Percentiles rank a stretch among this genome's conserved stretches.
Evolutionary conservation across 257 asterid genomes (phyloP).

Genomic region (Verbena officinalis): DNA sequence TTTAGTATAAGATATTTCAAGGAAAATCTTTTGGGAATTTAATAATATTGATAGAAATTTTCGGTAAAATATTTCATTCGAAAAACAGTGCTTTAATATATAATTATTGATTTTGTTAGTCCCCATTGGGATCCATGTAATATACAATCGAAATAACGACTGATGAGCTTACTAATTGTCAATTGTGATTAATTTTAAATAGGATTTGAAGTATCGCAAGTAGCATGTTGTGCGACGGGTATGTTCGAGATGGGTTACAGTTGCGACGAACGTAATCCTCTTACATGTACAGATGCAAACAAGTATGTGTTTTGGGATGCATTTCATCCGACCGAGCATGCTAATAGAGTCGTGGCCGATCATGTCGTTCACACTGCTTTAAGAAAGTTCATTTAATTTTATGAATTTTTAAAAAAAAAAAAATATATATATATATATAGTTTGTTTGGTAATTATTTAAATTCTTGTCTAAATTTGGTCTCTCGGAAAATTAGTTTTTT

Average conservation of each 20-base stretch:
- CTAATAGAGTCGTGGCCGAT: constrained; percentile 54
- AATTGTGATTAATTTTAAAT: constrained; percentile 12
- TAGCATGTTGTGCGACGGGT: constrained; percentile 90
- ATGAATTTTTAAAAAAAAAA: background rate
- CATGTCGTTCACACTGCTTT: constrained; percentile 50
- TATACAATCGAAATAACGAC: background rate
- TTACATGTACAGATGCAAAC: constrained; percentile 70
- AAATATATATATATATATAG: background rate
- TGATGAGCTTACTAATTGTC: background rate
- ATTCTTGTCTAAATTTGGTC: too few relatives aligned
- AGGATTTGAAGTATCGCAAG: constrained; percentile 62
- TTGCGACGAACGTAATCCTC: constrained; percentile 52
- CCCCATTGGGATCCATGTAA: background rate
- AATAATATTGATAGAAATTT: too few relatives aligned
- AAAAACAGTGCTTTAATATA: too few relatives aligned
- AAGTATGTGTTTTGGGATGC: constrained; percentile 92
- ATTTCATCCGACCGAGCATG: constrained; percentile 78
- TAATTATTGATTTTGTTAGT: background rate
- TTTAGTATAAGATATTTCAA: too few relatives aligned
- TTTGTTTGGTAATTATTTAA: too few relatives aligned
- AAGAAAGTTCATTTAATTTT: constrained; percentile 43
- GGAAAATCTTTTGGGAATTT: too few relatives aligned
- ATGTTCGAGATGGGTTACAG: constrained; percentile 76
- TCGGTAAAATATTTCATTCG: too few relatives aligned
- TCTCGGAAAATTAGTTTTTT: too few relatives aligned